A percentile compares a stretch with the other conserved stretches of the same genome.
These are phyloP conservation scores for Phytopythium ostracodes DNA, from an alignment of 352 stramenopile genomes.

Conservation along the genomic window DNA sequence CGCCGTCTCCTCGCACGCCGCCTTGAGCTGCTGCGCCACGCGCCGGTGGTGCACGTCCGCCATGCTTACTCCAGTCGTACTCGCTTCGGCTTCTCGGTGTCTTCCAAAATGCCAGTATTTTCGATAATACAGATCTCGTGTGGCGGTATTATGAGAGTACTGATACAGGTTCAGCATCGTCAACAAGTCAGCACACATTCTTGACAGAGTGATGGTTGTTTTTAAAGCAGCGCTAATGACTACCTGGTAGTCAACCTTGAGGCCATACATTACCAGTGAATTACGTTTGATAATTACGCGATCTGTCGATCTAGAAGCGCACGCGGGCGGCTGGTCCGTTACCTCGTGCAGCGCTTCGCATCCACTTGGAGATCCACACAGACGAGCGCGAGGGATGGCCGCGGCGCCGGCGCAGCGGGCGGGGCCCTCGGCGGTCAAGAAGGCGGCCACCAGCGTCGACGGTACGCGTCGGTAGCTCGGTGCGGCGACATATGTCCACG, in stretches of 20 bases:
- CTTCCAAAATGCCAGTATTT: neutral
- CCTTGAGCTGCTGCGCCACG: conserved; percentile 67
- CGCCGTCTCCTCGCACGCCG: conserved; percentile 80
- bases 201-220: neutral
- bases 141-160: neutral
- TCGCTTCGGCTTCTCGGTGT: too few species aligned
- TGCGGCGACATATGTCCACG: too few species aligned
- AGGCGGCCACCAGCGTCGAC: conserved; percentile 17
- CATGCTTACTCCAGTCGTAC: conserved; percentile 17
- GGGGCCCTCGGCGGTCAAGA: conserved; percentile 23
- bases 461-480: conserved; percentile 11
- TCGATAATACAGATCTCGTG: too few species aligned
- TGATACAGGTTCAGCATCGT: neutral
- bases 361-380: neutral
- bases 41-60: conserved; percentile 62
- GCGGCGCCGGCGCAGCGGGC: conserved; percentile 6
- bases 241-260: neutral
- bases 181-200: neutral
- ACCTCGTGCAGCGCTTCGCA: too few species aligned
- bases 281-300: neutral
- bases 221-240: neutral
- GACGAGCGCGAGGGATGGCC: neutral
- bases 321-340: neutral
- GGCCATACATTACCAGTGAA: neutral
- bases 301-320: neutral